Base-by-base conservation (phyloP, 192 early-diverging fungal genomes). In the Coemansia sp. region DNA sequence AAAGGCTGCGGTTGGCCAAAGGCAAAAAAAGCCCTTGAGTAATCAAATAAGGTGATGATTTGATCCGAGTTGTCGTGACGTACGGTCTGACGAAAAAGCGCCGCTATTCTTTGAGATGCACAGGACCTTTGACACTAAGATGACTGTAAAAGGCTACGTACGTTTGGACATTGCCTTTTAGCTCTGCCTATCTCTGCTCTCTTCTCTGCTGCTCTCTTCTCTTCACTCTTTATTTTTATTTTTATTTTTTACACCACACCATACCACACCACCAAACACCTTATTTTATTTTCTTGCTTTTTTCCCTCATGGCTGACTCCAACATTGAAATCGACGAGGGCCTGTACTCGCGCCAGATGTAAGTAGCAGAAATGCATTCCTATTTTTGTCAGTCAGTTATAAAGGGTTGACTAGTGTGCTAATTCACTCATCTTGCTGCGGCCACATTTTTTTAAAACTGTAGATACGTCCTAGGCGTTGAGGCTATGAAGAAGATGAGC, bases 401-500 rank as follows among this genome's bases (percentile, higher is more conserved):
- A 32, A 23, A 57, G 11, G 1, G 17, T 41, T 17, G 2, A 12
- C 5, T 2, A 12, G 19, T 34, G 29, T 41, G 39, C 62, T 70
- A 55, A 51, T 45, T 53, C 4, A 19, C 17, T 25, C 21, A 10
- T 17, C 27, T 53, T 21, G 32, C 19, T 5, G 31, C 51, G 45
- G 42, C 62, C 34, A 68, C 8, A 19, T 68, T 29, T 41, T 73
- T 25, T 53, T 67, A 12, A 44, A 44, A 63, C 38, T 48, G 21
- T 87, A 94, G 93, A 61, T 95, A 95, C 72, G 93, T 94, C 21
- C 88, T 92, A 80, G 98, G 89, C 63, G 94, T 89, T 84, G 95
- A 93, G 65, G 96, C 98, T 66, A 99, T 99, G 98, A 89, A 93
- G 73, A 95, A 96, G 85, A 98, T 99, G 98, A 89, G 93, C 76